phyloP scores from a whole-genome alignment of 148 eudicot species.

The Amaranthus hypochondriacus region DNA sequence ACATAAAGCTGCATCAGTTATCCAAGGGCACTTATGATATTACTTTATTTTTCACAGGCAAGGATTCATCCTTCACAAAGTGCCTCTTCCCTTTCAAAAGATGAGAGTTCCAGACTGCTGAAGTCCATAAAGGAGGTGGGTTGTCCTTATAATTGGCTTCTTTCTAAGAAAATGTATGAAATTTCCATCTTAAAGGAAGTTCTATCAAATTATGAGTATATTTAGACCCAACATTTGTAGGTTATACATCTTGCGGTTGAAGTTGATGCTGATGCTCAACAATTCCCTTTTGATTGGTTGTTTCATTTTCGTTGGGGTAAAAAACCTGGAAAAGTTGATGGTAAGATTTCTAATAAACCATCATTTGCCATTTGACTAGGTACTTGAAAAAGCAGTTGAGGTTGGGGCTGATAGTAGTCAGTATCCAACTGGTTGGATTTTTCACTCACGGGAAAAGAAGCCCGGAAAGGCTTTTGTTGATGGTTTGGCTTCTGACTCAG shows the following conservation, averaged over 20 bases:
- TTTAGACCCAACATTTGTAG: constrained; percentile 53
- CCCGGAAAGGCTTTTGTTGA: constrained; percentile 92
- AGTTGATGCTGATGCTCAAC: constrained; percentile 77
- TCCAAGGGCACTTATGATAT: neutral
- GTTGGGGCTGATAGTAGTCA: constrained; percentile 92
- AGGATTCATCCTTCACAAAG: constrained; percentile 75
- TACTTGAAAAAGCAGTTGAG: constrained; percentile 76
- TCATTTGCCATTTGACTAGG: constrained; percentile 52
- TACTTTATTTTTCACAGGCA: constrained; percentile 45
- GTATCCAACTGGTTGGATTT: constrained; percentile 86
- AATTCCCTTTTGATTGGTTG: constrained; percentile 81
- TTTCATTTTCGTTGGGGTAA: constrained; percentile 97
- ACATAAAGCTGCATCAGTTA: neutral
- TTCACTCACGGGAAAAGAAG: constrained; percentile 90
- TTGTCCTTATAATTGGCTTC: constrained; percentile 1
- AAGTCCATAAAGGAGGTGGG: constrained; percentile 80
- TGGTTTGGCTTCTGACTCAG: constrained; percentile 69
- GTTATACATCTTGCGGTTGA: constrained; percentile 68
- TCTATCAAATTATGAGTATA: constrained; percentile 30
- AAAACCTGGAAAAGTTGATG: constrained; percentile 74
- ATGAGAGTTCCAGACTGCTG: constrained; percentile 51
- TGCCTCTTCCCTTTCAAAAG: constrained; percentile 64
- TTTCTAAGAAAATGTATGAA: neutral
- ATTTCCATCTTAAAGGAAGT: constrained; percentile 21
- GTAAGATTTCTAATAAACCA: constrained; percentile 45